Evolutionary conservation across 2,329 filamentous ascomycete genomes (phyloP).

Genomic region (Epichloe coenophiala): DNA sequence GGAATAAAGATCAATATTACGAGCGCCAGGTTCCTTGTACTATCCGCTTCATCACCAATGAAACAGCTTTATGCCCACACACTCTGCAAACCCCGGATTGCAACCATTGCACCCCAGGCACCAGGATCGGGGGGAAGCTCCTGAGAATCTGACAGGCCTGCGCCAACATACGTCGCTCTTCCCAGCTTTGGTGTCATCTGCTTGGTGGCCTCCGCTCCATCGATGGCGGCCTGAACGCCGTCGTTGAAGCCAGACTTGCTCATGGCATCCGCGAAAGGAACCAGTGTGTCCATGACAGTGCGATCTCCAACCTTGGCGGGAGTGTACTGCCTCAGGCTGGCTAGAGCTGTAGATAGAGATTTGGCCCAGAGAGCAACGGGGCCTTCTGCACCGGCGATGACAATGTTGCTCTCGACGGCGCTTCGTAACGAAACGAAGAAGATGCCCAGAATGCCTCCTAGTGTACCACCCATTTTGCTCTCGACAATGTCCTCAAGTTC

Average conservation of each 20-base stretch:
- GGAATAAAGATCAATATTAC: neutral
- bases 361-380: conserved; percentile 28
- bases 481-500: conserved; percentile 42
- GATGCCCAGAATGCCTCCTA: conserved; percentile 39
- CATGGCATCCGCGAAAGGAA: conserved; percentile 37
- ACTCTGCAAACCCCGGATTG: conserved; percentile 27
- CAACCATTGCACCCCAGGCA: conserved; percentile 54
- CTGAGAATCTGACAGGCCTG: conserved; percentile 31
- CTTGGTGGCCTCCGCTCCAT: conserved; percentile 49
- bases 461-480: conserved; percentile 38
- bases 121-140: conserved; percentile 54
- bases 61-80: neutral
- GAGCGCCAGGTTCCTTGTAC: neutral
- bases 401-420: conserved; percentile 26
- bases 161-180: conserved; percentile 54
- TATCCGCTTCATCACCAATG: neutral
- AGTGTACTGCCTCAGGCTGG: conserved; percentile 36
- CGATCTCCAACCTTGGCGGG: conserved; percentile 41
- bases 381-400: conserved; percentile 16
- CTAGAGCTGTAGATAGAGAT: conserved; percentile 28
- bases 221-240: conserved; percentile 43
- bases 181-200: conserved; percentile 52
- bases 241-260: conserved; percentile 36
- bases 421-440: conserved; percentile 36
- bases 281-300: conserved; percentile 43